phyloP scores from a whole-genome alignment of 1,139 yeast genomes.

The Blastobotrys persicus region DNA sequence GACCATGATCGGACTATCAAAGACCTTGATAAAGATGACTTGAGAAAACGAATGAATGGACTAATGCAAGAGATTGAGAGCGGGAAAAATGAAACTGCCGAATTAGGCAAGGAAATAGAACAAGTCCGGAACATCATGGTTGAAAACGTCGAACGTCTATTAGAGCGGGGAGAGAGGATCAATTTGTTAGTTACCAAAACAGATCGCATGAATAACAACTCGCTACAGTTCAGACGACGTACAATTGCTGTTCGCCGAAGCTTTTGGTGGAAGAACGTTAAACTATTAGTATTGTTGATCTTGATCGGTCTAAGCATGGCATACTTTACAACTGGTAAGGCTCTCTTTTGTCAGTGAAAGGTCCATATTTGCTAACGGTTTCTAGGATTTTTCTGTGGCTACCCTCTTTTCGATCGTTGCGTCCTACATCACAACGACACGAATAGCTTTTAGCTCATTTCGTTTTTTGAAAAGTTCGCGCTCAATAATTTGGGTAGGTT shows the following conservation, averaged over 20 bases:
- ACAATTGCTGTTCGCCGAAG: constrained; percentile 63
- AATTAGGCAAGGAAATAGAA: constrained; percentile 35
- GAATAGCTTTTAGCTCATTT: no score
- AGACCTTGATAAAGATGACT: constrained; percentile 10
- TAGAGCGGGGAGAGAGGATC: constrained; percentile 80
- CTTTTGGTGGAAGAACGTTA: constrained; percentile 46
- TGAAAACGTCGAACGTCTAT: constrained; percentile 46
- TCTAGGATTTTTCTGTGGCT: no score
- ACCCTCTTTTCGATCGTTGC: no score
- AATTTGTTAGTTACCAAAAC: constrained; percentile 77
- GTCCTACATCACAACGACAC: no score
- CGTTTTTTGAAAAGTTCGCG: no score
- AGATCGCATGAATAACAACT: constrained; percentile 63
- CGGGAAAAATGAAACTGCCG: constrained; percentile 16
- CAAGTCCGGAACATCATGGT: constrained; percentile 43
- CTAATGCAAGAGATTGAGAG: constrained; percentile 20
- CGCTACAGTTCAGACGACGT: constrained; percentile 69
- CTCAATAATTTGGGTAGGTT: no score
- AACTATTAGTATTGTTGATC: constrained; percentile 48
- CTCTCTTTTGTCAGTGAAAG: no score
- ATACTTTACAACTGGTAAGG: no score
- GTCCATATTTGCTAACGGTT: no score
- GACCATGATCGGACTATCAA: no score
- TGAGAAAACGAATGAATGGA: constrained; percentile 9
- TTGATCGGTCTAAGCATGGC: constrained; percentile 9